Conservation (phyloP, 2,329 filamentous ascomycete species). For the Colletotrichum aenigma region DNA sequence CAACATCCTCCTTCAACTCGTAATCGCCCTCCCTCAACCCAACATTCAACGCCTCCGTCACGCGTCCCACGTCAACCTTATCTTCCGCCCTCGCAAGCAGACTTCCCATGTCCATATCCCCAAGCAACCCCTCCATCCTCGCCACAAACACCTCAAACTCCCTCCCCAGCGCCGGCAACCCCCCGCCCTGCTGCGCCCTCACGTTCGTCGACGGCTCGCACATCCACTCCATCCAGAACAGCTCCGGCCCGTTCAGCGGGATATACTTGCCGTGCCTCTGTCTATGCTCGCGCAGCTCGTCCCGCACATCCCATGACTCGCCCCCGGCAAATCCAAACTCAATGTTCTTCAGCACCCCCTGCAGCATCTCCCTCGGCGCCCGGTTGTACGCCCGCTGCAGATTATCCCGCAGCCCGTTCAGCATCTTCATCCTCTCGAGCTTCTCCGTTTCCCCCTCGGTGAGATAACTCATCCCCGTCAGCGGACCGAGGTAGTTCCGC, state of each 20-base stretch:
- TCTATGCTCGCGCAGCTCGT: neutral
- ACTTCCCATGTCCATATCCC: slow-evolving; percentile 26
- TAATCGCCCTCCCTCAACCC: neutral
- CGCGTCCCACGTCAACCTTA: neutral
- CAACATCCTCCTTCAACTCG: slow-evolving; percentile 20
- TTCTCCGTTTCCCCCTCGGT: slow-evolving; percentile 28
- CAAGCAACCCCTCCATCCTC: slow-evolving; percentile 34
- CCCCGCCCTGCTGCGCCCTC: slow-evolving; percentile 20
- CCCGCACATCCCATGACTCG: neutral
- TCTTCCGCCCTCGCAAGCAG: slow-evolving; percentile 24
- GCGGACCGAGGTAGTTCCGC: slow-evolving; percentile 33
- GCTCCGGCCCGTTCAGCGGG: neutral
- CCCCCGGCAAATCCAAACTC: neutral
- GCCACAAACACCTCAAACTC: slow-evolving; percentile 33
- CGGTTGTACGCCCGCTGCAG: slow-evolving; percentile 25
- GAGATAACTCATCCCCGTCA: slow-evolving; percentile 25
- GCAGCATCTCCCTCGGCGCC: slow-evolving; percentile 32
- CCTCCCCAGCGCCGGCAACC: neutral
- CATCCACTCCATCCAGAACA: slow-evolving; percentile 13
- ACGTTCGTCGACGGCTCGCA: slow-evolving; percentile 23
- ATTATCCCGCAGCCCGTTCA: slow-evolving; percentile 22
- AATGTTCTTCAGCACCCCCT: slow-evolving; percentile 21
- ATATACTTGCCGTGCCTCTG: neutral
- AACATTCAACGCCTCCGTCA: neutral
- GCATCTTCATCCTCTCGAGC: slow-evolving; percentile 27